Evolutionary conservation across 1,284 basidiomycete species (phyloP).

Genomic region (Apiotrichum montevideense): DNA sequence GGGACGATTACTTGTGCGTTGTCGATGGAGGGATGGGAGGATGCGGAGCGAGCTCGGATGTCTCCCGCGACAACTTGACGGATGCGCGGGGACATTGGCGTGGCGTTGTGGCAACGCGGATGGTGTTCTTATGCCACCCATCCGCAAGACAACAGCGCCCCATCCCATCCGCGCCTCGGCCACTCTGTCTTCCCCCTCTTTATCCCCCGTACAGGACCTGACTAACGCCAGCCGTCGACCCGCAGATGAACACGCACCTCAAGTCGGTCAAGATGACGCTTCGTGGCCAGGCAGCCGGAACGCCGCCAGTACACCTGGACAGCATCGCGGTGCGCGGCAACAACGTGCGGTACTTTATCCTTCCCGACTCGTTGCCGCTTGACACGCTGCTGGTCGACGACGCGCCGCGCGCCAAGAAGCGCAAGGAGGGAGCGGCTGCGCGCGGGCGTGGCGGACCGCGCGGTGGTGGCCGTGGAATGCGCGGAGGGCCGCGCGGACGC

Average conservation of each 20-base stretch:
- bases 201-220: not conserved
- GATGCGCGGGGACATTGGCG: too few species aligned
- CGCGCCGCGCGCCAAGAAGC: conserved; percentile 88
- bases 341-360: conserved; percentile 77
- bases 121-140: too few species aligned
- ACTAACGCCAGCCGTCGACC: conserved; percentile 67
- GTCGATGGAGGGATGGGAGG: not conserved
- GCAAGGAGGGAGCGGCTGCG: conserved; percentile 44
- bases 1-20: conserved; percentile 90
- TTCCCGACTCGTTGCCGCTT: conserved; percentile 91
- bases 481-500: conserved; percentile 30
- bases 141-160: too few species aligned
- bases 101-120: too few species aligned
- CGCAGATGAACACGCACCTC: conserved; percentile 95
- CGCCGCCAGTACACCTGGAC: conserved; percentile 58
- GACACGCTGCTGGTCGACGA: conserved; percentile 97
- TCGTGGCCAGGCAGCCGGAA: conserved; percentile 59
- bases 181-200: not conserved
- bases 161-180: too few species aligned
- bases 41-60: not conserved
- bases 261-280: conserved; percentile 96
- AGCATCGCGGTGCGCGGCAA: conserved; percentile 85
- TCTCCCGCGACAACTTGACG: too few species aligned
- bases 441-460: conserved; percentile 33
- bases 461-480: conserved; percentile 20